Percentiles rank a stretch among this genome's conserved stretches.
Conservation (phyloP, 73 alveolate species). For the Tetrahymena elliotti region DNA sequence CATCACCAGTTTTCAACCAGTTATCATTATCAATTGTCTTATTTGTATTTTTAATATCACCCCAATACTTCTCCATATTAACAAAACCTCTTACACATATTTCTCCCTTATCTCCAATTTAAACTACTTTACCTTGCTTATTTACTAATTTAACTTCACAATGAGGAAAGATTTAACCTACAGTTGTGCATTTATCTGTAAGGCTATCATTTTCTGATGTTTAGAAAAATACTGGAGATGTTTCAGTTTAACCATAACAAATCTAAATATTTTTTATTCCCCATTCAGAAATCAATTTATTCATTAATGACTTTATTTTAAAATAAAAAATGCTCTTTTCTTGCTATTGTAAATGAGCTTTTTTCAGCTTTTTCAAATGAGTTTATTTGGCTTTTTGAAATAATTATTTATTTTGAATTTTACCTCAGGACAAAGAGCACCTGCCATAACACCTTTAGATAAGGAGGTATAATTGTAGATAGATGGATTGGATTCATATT, state of each 20-base stretch:
- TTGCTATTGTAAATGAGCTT: too few species aligned
- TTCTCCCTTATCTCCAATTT: constrained; percentile 51
- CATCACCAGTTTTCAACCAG: constrained; percentile 72
- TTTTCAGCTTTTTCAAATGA: too few species aligned
- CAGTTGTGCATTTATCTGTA: constrained; percentile 34
- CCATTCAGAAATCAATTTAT: neutral
- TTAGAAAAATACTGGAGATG: constrained; percentile 28
- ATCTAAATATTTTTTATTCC: neutral
- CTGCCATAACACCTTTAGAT: constrained; percentile 71
- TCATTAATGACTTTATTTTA: neutral
- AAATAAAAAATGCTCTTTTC: too few species aligned
- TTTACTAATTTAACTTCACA: constrained; percentile 47
- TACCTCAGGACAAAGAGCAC: constrained; percentile 63
- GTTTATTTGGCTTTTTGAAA: neutral
- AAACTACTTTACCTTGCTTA: constrained; percentile 21
- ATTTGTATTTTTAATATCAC: constrained; percentile 52
- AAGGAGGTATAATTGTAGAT: constrained; percentile 26
- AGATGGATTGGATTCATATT: constrained; percentile 20
- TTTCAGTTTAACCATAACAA: constrained; percentile 44
- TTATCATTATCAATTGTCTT: constrained; percentile 53
- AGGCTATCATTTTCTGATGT: constrained; percentile 8
- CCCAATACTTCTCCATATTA: constrained; percentile 77
- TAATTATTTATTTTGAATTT: neutral
- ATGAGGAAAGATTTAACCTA: constrained; percentile 44
- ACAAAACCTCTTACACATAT: constrained; percentile 62